Evolutionary conservation across 1,284 basidiomycete species (phyloP).

Genomic region (Pseudozyma thailandica): DNA sequence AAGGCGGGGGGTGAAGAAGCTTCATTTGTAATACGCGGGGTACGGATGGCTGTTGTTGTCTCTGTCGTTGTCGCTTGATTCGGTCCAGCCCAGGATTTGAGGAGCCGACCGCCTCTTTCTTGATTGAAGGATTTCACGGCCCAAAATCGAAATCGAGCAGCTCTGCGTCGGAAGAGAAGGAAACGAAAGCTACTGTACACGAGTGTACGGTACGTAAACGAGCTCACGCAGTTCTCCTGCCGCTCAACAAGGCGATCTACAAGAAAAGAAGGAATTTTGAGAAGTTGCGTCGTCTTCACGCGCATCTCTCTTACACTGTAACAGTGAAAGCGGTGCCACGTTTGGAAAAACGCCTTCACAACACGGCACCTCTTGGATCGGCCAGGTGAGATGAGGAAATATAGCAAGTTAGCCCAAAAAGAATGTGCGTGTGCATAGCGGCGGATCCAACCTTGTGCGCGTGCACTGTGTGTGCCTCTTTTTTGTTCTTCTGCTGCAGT

Average conservation of each 20-base stretch:
- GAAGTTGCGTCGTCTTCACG: no score
- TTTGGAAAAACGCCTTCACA: no score
- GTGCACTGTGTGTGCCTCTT: not conserved
- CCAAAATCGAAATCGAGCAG: not conserved
- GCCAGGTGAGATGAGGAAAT: no score
- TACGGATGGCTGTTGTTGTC: not conserved
- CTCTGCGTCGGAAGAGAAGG: slow-evolving; percentile 6
- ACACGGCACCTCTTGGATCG: no score
- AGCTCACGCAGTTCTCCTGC: slow-evolving; percentile 7
- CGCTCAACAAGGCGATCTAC: no score
- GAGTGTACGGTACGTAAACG: slow-evolving; percentile 4
- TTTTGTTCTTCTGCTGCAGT: not conserved
- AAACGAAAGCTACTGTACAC: not conserved
- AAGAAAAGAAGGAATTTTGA: no score
- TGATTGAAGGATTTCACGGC: slow-evolving; percentile 23
- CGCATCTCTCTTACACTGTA: no score
- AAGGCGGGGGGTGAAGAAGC: no score
- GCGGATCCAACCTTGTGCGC: slow-evolving; percentile 1
- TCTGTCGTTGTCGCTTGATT: no score
- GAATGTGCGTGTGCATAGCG: slow-evolving; percentile 12
- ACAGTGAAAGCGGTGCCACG: no score
- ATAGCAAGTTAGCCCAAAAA: not conserved
- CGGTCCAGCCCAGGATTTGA: no score
- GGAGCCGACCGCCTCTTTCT: no score
- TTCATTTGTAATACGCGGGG: slow-evolving; percentile 10